Conservation (phyloP, 176 grass and related monocot species). For the Cenchrus americanus region DNA sequence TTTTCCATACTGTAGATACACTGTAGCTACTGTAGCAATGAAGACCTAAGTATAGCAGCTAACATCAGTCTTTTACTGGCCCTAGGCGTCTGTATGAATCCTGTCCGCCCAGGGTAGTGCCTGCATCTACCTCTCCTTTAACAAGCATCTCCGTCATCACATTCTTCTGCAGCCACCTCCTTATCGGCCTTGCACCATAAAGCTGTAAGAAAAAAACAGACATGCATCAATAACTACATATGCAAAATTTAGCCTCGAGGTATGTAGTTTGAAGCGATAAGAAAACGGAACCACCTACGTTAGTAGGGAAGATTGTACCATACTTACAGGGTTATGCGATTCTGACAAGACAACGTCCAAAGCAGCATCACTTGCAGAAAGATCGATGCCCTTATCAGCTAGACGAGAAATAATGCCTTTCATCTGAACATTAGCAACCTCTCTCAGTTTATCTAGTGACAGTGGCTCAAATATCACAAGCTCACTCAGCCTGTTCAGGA, state of each 20-base stretch:
- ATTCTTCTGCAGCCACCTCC: constrained; percentile 63
- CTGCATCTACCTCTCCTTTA: constrained; percentile 36
- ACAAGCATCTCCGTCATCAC: constrained; percentile 62
- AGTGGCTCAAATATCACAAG: constrained; percentile 65
- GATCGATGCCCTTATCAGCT: constrained; percentile 52
- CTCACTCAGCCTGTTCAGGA: constrained; percentile 59
- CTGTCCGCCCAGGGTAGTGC: no score
- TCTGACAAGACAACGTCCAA: constrained; percentile 63
- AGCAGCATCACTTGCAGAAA: constrained; percentile 50
- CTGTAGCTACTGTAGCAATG: no score
- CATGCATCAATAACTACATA: neutral
- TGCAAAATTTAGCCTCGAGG: no score
- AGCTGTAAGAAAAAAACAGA: neutral
- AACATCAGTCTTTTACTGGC: no score
- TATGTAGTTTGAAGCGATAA: neutral
- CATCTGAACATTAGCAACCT: constrained; percentile 59
- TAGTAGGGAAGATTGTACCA: neutral
- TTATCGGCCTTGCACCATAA: constrained; percentile 58
- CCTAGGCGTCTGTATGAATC: no score
- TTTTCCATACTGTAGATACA: no score
- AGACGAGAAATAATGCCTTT: constrained; percentile 58
- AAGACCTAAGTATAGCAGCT: no score
- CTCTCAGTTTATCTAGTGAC: constrained; percentile 40
- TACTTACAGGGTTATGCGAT: constrained; percentile 65
- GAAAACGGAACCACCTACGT: neutral